Evolutionary conservation across 768 basidiomycete species (phyloP).

Genomic region (Agaricus blazei): DNA sequence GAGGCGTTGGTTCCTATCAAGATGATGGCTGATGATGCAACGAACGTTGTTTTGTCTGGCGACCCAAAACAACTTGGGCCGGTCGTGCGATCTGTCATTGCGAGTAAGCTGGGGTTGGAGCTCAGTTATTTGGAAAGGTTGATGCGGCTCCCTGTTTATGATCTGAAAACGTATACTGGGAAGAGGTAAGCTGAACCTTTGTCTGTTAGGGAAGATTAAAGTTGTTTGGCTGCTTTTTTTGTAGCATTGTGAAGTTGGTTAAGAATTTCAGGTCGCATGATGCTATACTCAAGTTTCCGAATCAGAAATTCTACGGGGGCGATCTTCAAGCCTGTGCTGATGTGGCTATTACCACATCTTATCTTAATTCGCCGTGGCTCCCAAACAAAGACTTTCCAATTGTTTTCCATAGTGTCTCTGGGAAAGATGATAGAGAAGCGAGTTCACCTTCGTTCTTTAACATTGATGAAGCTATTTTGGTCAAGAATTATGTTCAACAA

Average conservation of each 20-base stretch:
- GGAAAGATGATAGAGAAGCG: conserved; percentile 60
- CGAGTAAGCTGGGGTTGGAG: conserved; percentile 51
- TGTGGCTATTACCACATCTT: conserved; percentile 30
- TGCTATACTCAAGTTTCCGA: conserved; percentile 57
- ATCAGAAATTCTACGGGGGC: conserved; percentile 50
- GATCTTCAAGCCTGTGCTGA: conserved; percentile 47
- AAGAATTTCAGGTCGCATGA: conserved; percentile 65
- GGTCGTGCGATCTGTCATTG: conserved; percentile 54
- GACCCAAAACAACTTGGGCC: conserved; percentile 73
- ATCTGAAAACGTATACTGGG: conserved; percentile 20
- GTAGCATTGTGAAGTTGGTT: conserved; percentile 55
- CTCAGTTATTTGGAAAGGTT: conserved; percentile 59
- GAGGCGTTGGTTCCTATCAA: conserved; percentile 61
- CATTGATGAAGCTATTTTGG: conserved; percentile 49
- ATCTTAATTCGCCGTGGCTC: conserved; percentile 33
- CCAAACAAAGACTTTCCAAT: conserved; percentile 49
- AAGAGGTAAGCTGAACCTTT: conserved; percentile 17
- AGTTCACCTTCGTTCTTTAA: conserved; percentile 73
- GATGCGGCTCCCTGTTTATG: conserved; percentile 26
- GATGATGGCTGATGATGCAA: conserved; percentile 45
- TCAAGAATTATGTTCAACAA: conserved; percentile 43
- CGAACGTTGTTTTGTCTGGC: conserved; percentile 60
- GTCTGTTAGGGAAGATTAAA: neutral
- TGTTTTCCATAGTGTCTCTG: conserved; percentile 54
- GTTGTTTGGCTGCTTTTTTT: conserved; percentile 19